These are phyloP conservation scores for Fragilariopsis cylindrus DNA, from an alignment of 108 stramenopile genomes.

Conservation along the genomic window DNA sequence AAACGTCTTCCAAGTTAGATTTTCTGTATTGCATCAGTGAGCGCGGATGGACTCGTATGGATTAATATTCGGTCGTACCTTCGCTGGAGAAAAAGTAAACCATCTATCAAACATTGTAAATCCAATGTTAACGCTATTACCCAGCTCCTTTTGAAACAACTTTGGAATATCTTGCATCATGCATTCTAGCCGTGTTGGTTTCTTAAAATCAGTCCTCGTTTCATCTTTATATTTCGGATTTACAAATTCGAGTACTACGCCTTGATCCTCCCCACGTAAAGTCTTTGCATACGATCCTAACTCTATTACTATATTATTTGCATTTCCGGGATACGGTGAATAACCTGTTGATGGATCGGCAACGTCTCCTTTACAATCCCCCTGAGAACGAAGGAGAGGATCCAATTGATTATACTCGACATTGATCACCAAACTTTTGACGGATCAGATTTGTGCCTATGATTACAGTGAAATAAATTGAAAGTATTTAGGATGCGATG, in stretches of 20 bases:
- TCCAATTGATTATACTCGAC: constrained; percentile 99
- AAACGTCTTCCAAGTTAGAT: background rate
- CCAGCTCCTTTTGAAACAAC: constrained; percentile 91
- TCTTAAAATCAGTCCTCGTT: constrained; percentile 93
- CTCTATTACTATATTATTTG: constrained; percentile 93
- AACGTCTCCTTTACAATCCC: constrained; percentile 89
- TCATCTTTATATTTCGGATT: constrained; percentile 98
- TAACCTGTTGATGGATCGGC: constrained; percentile 89
- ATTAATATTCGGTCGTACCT: constrained; percentile 39
- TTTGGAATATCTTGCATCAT: constrained; percentile 99
- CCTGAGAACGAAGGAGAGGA: constrained; percentile 90
- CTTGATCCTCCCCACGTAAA: constrained; percentile 81
- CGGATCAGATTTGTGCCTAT: constrained; percentile 90
- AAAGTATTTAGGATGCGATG: background rate
- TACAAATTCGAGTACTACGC: constrained; percentile 98
- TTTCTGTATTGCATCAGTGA: background rate
- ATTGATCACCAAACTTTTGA: constrained; percentile 91
- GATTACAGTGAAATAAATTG: background rate
- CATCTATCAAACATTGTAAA: constrained; percentile 96
- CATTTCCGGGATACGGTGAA: constrained; percentile 98
- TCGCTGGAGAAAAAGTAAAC: constrained; percentile 96
- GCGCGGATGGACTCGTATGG: background rate
- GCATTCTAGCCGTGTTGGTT: constrained; percentile 98
- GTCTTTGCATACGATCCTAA: constrained; percentile 84
- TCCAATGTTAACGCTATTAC: constrained; percentile 87